These are phyloP conservation scores for Echium plantagineum DNA, from an alignment of 257 asterid species.

Conservation along the genomic window DNA sequence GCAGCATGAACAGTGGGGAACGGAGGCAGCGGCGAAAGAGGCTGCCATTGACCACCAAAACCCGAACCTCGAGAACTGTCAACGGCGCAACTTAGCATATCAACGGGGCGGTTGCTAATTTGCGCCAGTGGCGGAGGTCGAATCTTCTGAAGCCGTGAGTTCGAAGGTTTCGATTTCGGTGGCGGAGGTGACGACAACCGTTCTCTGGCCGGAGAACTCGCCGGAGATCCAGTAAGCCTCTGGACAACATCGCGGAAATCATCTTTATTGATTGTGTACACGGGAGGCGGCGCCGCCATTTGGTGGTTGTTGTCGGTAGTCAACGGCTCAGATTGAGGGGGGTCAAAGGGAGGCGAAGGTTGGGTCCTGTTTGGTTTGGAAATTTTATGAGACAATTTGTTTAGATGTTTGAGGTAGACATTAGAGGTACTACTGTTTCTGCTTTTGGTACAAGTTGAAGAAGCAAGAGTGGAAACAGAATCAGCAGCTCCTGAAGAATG, in stretches of 20 bases:
- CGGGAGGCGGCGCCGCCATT: slow-evolving; percentile 65
- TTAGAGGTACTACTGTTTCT: slow-evolving; percentile 8
- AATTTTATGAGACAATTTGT: slow-evolving; percentile 29
- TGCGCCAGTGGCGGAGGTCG: slow-evolving; percentile 87
- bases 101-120: slow-evolving; percentile 46
- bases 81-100: slow-evolving; percentile 9
- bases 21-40: slow-evolving; percentile 48
- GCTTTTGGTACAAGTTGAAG: slow-evolving; percentile 6
- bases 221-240: slow-evolving; percentile 81
- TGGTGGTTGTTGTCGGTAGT: slow-evolving; percentile 12
- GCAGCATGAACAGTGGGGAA: slow-evolving; percentile 52
- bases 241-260: slow-evolving; percentile 87
- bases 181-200: slow-evolving; percentile 34
- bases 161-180: slow-evolving; percentile 37
- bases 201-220: slow-evolving; percentile 35
- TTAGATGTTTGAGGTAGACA: slow-evolving; percentile 21
- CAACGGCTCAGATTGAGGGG: slow-evolving; percentile 12
- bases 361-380: slow-evolving; percentile 22
- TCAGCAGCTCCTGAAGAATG: slow-evolving; percentile 16
- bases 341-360: not conserved
- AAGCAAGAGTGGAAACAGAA: slow-evolving; percentile 4
- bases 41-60: slow-evolving; percentile 25
- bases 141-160: slow-evolving; percentile 76
- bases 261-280: slow-evolving; percentile 68
- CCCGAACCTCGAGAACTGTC: no score